A percentile compares a stretch with the other conserved stretches of the same genome.
These are phyloP conservation scores for Extremus antarcticus DNA, from an alignment of 495 filamentous ascomycete genomes.

Conservation along the genomic window DNA sequence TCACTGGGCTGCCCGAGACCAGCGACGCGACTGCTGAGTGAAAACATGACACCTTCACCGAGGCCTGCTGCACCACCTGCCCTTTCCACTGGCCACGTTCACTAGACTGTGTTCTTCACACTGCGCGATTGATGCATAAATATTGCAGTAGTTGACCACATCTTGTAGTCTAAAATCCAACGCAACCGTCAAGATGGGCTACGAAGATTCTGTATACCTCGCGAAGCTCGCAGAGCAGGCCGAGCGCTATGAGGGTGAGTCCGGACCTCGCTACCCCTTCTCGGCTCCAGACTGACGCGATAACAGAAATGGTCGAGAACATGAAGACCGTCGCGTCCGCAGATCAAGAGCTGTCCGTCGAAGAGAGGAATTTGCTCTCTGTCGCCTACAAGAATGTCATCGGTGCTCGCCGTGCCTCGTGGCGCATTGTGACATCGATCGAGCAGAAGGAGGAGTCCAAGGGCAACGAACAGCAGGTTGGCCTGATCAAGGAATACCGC, in stretches of 20 bases:
- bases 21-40: neutral
- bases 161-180: neutral
- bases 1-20: neutral
- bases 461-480: slow-evolving; percentile 88
- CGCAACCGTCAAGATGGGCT: slow-evolving; percentile 67
- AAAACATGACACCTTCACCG: neutral
- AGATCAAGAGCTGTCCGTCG: slow-evolving; percentile 94
- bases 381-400: slow-evolving; percentile 99
- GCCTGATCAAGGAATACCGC: slow-evolving; percentile 97
- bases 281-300: neutral
- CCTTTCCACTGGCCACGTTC: neutral
- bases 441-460: slow-evolving; percentile 99
- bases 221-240: slow-evolving; percentile 99
- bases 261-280: neutral
- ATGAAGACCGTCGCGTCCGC: slow-evolving; percentile 98
- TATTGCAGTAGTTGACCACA: neutral
- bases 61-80: neutral
- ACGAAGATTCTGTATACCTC: slow-evolving; percentile 98
- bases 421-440: slow-evolving; percentile 99
- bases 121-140: too few relatives aligned
- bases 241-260: slow-evolving; percentile 98
- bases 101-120: too few relatives aligned
- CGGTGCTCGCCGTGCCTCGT: slow-evolving; percentile 94
- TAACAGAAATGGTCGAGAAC: slow-evolving; percentile 98
- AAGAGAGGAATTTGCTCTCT: slow-evolving; percentile 97